These are phyloP conservation scores for Pythium angustatum DNA, from an alignment of 352 stramenopile species.

Conservation along the genomic window DNA sequence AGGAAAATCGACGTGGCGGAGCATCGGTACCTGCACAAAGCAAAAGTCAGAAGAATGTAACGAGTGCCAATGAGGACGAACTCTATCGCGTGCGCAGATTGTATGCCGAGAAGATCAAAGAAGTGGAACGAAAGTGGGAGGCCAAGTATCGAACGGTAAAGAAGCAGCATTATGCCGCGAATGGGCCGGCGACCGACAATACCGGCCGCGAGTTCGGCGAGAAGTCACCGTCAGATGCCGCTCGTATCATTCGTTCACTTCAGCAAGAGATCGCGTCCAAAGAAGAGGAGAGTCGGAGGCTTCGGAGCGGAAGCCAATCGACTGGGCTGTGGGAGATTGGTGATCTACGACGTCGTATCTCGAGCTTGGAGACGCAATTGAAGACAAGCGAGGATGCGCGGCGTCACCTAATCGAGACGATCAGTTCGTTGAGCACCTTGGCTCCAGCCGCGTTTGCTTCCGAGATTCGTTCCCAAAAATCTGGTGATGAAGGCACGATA, in stretches of 20 bases:
- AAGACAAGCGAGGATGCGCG: constrained; percentile 71
- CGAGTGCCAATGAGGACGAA: constrained; percentile 34
- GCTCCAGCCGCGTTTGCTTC: not conserved
- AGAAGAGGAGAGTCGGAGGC: constrained; percentile 29
- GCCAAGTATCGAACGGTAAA: constrained; percentile 60
- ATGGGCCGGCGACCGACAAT: constrained; percentile 6
- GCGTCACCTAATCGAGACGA: constrained; percentile 53
- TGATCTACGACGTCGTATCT: constrained; percentile 22
- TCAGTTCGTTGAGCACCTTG: constrained; percentile 42
- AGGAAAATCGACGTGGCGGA: constrained; percentile 17
- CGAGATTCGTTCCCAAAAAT: not conserved
- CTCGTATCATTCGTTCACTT: constrained; percentile 19
- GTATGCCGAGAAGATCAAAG: constrained; percentile 76
- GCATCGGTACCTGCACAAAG: not conserved
- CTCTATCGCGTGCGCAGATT: constrained; percentile 63
- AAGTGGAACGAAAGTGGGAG: constrained; percentile 75
- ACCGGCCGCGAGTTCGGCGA: not conserved
- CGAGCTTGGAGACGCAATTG: constrained; percentile 55
- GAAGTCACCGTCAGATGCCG: constrained; percentile 9
- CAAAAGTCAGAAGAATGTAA: not conserved
- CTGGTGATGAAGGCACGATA: not conserved
- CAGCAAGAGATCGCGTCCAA: constrained; percentile 24
- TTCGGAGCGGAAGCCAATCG: not conserved
- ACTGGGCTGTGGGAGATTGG: constrained; percentile 5
- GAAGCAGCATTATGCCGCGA: constrained; percentile 38